phyloP scores from a whole-genome alignment of 495 filamentous ascomycete genomes.

The Acidiella bohemica region DNA sequence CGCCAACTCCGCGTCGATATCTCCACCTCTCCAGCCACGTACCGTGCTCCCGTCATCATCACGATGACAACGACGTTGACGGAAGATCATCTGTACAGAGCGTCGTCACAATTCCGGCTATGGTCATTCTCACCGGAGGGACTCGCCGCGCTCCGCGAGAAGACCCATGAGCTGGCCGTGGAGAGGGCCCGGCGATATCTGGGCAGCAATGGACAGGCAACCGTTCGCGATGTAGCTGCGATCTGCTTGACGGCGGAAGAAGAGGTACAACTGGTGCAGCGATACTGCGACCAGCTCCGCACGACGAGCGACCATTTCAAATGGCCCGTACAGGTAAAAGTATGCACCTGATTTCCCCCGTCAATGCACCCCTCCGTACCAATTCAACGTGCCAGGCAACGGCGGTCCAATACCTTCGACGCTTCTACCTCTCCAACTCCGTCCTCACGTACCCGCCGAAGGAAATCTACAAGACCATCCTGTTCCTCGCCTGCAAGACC shows the following conservation, averaged over 20 bases:
- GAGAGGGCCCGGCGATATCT: conserved; percentile 30
- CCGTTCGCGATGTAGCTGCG: conserved; percentile 27
- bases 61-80: conserved; percentile 34
- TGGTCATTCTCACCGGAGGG: conserved; percentile 83
- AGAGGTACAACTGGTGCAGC: conserved; percentile 66
- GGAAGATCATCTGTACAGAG: conserved; percentile 85
- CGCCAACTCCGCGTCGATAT: too few species aligned
- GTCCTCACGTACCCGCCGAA: conserved; percentile 89
- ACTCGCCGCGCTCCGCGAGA: conserved; percentile 52
- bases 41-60: neutral
- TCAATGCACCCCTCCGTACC: conserved; percentile 29
- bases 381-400: conserved; percentile 40
- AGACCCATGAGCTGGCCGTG: conserved; percentile 60
- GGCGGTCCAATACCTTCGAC: conserved; percentile 76
- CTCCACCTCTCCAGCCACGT: too few species aligned
- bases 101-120: conserved; percentile 74
- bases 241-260: conserved; percentile 71
- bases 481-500: conserved; percentile 86
- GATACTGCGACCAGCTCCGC: conserved; percentile 61
- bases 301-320: conserved; percentile 64
- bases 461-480: conserved; percentile 66
- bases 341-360: neutral
- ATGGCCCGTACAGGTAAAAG: conserved; percentile 62
- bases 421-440: conserved; percentile 90
- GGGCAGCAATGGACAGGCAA: conserved; percentile 11